Percentiles rank a stretch among this genome's conserved stretches.
Evolutionary conservation across 768 basidiomycete genomes (phyloP).

Genomic region (Suillus subaureus): DNA sequence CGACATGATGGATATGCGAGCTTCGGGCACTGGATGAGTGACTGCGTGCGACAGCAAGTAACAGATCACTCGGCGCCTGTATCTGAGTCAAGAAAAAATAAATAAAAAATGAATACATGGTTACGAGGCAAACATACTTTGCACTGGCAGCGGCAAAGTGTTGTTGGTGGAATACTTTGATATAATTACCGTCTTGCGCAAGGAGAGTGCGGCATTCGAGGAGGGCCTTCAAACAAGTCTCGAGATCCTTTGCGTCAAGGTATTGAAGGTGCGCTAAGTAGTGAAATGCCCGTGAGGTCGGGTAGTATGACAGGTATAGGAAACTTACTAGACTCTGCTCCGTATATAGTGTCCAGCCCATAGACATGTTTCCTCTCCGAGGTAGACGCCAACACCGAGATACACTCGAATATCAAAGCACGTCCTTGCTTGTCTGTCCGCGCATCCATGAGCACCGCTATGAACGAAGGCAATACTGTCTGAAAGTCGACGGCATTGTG

Average conservation of each 20-base stretch:
- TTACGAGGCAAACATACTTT: conserved; percentile 47
- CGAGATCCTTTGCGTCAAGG: conserved; percentile 64
- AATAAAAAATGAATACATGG: not conserved
- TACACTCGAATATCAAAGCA: conserved; percentile 51
- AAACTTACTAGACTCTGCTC: conserved; percentile 54
- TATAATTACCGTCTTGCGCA: conserved; percentile 57
- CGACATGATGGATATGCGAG: conserved; percentile 57
- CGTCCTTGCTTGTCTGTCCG: conserved; percentile 32
- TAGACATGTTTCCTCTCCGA: conserved; percentile 56
- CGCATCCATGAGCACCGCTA: conserved; percentile 52
- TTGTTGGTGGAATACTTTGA: conserved; percentile 61
- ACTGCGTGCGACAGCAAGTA: conserved; percentile 81
- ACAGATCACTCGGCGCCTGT: conserved; percentile 71
- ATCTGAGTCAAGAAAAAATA: conserved; percentile 41
- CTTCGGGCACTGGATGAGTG: conserved; percentile 49
- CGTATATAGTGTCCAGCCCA: conserved; percentile 75
- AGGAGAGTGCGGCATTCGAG: conserved; percentile 56
- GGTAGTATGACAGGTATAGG: not conserved
- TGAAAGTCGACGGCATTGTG: conserved; percentile 74
- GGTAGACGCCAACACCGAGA: conserved; percentile 48
- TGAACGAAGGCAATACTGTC: conserved; percentile 68
- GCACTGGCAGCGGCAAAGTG: conserved; percentile 48
- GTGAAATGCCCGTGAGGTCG: conserved; percentile 21
- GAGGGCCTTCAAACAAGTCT: conserved; percentile 57
- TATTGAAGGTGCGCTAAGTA: conserved; percentile 58